Evolutionary conservation across 1,284 basidiomycete species (phyloP).

Genomic region (Stygiomarasmius scandens): DNA sequence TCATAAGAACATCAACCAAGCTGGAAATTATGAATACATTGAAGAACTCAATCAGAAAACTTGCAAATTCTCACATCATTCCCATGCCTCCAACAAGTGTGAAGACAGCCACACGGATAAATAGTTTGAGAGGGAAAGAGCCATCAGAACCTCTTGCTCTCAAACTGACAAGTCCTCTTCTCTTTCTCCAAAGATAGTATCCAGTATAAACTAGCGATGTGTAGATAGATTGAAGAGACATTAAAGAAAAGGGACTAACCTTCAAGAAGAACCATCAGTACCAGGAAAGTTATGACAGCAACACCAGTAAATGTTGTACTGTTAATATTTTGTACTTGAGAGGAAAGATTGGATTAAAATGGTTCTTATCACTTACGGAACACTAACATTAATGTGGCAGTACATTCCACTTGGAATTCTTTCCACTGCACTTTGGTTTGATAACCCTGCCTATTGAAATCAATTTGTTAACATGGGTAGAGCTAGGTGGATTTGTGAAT

Average conservation of each 20-base stretch:
- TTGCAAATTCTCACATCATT: no score
- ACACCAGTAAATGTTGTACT: conserved; percentile 10
- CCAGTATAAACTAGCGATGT: neutral
- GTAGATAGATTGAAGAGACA: no score
- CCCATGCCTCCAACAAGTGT: neutral
- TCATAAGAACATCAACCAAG: neutral
- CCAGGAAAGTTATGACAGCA: neutral
- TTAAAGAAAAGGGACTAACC: neutral
- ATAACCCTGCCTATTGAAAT: no score
- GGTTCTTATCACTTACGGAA: conserved; percentile 13
- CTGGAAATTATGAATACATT: neutral
- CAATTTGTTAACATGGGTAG: no score
- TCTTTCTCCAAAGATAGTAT: conserved; percentile 4
- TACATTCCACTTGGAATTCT: conserved; percentile 8
- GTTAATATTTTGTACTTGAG: no score
- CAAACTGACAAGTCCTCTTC: neutral
- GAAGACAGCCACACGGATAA: conserved; percentile 5
- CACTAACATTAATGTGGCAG: conserved; percentile 6
- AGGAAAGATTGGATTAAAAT: no score
- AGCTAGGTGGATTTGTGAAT: no score
- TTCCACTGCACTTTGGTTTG: neutral
- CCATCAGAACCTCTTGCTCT: neutral
- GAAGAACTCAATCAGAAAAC: neutral
- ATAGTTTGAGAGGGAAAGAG: neutral
- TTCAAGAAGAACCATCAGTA: conserved; percentile 5